Percentiles rank a stretch among this genome's conserved stretches.
These are phyloP conservation scores for Hypoxylon sp. DNA, from an alignment of 2,329 filamentous ascomycete species.

Conservation along the genomic window DNA sequence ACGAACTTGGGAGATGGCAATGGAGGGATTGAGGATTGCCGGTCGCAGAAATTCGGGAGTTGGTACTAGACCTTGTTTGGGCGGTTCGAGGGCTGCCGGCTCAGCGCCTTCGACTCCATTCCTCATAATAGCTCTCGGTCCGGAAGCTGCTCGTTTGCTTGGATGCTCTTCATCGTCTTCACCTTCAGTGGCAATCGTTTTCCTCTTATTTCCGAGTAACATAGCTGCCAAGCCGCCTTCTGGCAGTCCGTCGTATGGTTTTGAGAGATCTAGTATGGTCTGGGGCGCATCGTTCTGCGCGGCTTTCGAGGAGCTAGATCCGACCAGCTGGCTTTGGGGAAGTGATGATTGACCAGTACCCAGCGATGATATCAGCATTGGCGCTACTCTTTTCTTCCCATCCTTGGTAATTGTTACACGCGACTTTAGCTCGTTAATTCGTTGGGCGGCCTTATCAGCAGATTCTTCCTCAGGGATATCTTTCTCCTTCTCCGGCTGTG, in stretches of 20 bases:
- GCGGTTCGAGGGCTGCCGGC: conserved; percentile 75
- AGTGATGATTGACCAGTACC: conserved; percentile 89
- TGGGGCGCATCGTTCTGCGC: conserved; percentile 81
- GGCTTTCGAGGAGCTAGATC: conserved; percentile 75
- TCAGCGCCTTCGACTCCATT: conserved; percentile 85
- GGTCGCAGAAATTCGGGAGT: conserved; percentile 90
- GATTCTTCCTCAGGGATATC: conserved; percentile 61
- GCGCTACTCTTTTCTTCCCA: conserved; percentile 95
- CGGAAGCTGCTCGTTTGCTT: conserved; percentile 70
- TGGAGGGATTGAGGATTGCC: conserved; percentile 85
- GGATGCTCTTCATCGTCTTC: conserved; percentile 78
- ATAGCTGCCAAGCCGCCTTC: conserved; percentile 89
- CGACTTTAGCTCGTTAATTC: conserved; percentile 80
- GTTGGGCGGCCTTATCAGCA: conserved; percentile 67
- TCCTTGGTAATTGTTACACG: conserved; percentile 96
- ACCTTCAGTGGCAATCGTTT: conserved; percentile 78
- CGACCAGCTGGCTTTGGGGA: conserved; percentile 89
- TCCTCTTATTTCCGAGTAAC: conserved; percentile 93
- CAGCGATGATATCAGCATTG: conserved; percentile 90
- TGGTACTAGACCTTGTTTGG: conserved; percentile 72
- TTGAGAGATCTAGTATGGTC: conserved; percentile 89
- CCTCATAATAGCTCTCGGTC: conserved; percentile 79
- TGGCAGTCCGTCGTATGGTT: conserved; percentile 92
- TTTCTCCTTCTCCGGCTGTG: conserved; percentile 57
- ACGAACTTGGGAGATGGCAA: conserved; percentile 85